A percentile compares a stretch with the other conserved stretches of the same genome.
phyloP scores from a whole-genome alignment of 306 rosid genomes.

The Alnus glutinosa region DNA sequence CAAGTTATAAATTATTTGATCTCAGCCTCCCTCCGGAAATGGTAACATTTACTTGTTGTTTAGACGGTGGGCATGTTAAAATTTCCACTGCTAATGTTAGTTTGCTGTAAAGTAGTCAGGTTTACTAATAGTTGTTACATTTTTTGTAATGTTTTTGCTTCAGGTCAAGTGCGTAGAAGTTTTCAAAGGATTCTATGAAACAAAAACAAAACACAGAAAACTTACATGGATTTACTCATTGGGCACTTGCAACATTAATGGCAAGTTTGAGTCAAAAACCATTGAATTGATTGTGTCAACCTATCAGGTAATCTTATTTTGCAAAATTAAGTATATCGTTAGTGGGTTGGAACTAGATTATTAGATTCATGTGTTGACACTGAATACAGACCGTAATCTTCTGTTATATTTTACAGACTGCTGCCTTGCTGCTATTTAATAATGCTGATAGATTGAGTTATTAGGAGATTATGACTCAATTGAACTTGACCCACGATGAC shows the following conservation, averaged over 20 bases:
- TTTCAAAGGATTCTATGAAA: conserved; percentile 70
- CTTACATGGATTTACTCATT: conserved; percentile 90
- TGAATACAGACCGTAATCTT: conserved; percentile 6
- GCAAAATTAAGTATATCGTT: not conserved
- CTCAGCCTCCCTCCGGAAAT: conserved; percentile 81
- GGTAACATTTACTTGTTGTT: conserved; percentile 41
- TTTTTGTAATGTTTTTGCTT: conserved; percentile 15
- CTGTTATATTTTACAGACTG: conserved; percentile 55
- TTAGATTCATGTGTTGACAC: not conserved
- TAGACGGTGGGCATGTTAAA: conserved; percentile 5
- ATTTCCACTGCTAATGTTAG: conserved; percentile 1
- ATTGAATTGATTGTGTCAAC: conserved; percentile 84
- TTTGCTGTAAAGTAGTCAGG: conserved; percentile 5
- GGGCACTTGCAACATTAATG: conserved; percentile 72
- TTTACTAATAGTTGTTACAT: conserved; percentile 2
- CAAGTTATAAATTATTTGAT: conserved; percentile 81
- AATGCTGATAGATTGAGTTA: conserved; percentile 72
- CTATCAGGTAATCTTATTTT: conserved; percentile 55
- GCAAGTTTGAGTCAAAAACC: conserved; percentile 70
- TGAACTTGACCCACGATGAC: conserved; percentile 70
- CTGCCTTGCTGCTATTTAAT: conserved; percentile 75
- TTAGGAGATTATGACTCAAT: conserved; percentile 74
- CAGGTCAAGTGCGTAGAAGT: conserved; percentile 88
- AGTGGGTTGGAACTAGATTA: not conserved
- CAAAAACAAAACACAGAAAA: conserved; percentile 68